Conservation (phyloP, 768 basidiomycete genomes). For the Tylopilus plumbeoviolaceoides region DNA sequence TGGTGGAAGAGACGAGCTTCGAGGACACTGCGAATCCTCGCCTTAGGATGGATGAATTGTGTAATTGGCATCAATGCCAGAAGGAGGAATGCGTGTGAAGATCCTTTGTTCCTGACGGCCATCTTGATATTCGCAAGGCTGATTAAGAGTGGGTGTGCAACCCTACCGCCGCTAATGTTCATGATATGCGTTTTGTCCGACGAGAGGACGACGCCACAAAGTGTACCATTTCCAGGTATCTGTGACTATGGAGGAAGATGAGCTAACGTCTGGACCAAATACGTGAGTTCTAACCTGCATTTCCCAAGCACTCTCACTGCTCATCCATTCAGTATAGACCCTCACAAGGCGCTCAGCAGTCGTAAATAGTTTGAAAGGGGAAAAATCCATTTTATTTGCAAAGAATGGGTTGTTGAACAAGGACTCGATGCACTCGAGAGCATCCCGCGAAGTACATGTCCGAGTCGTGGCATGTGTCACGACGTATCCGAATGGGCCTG, state of each 20-base stretch:
- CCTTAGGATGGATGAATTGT: background rate
- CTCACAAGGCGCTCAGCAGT: background rate
- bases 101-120: background rate
- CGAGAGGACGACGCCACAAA: too few species aligned
- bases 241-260: too few species aligned
- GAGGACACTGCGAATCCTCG: background rate
- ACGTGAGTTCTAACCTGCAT: background rate
- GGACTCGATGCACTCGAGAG: too few species aligned
- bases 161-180: background rate
- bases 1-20: background rate
- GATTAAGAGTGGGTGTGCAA: background rate
- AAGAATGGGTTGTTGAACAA: too few species aligned
- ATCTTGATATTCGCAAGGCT: background rate
- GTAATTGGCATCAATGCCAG: background rate
- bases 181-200: too few species aligned
- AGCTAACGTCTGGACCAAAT: background rate
- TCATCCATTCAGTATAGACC: background rate
- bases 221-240: too few species aligned
- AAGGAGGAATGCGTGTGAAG: background rate
- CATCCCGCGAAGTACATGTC: too few species aligned
- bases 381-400: too few species aligned
- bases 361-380: too few species aligned
- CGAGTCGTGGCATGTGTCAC: too few species aligned
- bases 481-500: too few species aligned
- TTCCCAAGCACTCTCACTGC: background rate